Evolutionary conservation across 225 moss, liverwort and hornwort species (phyloP), one percentile per base, ranked within the genome.

Genomic region (Sphagnum tenellum): DNA sequence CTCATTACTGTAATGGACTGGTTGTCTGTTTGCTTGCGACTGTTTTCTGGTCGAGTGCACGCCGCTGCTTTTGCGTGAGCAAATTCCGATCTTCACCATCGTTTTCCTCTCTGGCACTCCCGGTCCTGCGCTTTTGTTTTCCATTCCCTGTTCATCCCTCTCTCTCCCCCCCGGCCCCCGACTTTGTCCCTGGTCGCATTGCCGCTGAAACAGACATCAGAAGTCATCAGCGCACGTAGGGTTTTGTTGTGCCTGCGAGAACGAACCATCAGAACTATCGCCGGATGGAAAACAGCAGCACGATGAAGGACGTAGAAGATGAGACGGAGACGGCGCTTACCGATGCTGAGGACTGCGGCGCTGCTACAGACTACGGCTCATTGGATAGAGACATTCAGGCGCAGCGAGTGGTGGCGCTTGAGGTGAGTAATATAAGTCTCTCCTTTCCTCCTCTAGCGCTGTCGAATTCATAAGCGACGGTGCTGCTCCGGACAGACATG

Each of bases 391-490:
- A 70, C 50, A 72, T 73, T 63, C 72, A 47, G 50, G 78, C 74
- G 60, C 78, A 74, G 61, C 78, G 78, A 67, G 68, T 44, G 56
- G 70, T 78, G 50, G 74, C 74, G 46, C 70, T 74, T 70, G 73
- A 78, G 78, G 78, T 78, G 61, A 64, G 73, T 57, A 55, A 13
- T 55, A 45, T 29, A 29, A 29, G 29, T 60, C 44, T 47, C 14
- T 47, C 12, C 48, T 50, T 45, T 29, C 14, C 4, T 56, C 56
- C 58, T 13, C 12, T 3, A 29, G 29, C 29, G 29, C 29, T 29
- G 29, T 29, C 29, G 29, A 29, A 29, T 29, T 29, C 29, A 29
- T 29, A 29, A 29, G 29, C 29, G 29, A 29, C 29, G 29, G 29
- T 29, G 29, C 29, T 29, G 29, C 29, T 29, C 29, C 29, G 29